Base-by-base conservation (phyloP, 257 asterid species). In the Nicotiana tomentosiformis region DNA sequence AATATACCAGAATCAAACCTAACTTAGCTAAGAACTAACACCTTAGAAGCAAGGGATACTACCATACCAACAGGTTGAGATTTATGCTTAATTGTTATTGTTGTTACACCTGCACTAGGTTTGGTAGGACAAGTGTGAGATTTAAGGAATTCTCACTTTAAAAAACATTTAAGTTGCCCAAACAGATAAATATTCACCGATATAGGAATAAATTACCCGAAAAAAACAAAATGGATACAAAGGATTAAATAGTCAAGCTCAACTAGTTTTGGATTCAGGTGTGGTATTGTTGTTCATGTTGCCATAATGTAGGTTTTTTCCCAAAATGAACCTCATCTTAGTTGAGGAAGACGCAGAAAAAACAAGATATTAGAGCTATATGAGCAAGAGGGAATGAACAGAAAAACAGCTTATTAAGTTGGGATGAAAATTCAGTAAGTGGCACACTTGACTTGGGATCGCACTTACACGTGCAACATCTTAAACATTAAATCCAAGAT, bases 301-400 rank as follows among this genome's bases (percentile, higher is more conserved):
- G 43, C 29, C 51, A 12, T 26, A 23, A 74, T 23, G 62, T 26
- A 26, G 79, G 35, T 20, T 49, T 12, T 49, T 49, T 6, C 43
- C 17, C 15, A 26, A 74, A 72, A 74, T 10, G 43, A 49, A 74
- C 60, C 58, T 70, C 60, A 10, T 46, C 60, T 72, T 20, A 23
- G 49, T 49, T 61, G 29, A 26, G 43, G 39, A 74, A 49, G 64
- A 49, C 7, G 7, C n/a, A 49, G 43, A 46, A 74, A 26, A 74
- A 26, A 37, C 0, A 7, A 49, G 51, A 15, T 2, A 15, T 51
- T 49, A 51, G 29, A 74, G 78, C 61, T 72, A 46, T 72, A 74
- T 51, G 62, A 74, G 80, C 61, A 74, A 74, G 37, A 74, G 46
- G 64, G 61, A 74, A 74, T 43, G 46, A 46, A 74, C 51, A 74